phyloP scores from a whole-genome alignment of 1,284 basidiomycete species.

The Mycena citricolor region DNA sequence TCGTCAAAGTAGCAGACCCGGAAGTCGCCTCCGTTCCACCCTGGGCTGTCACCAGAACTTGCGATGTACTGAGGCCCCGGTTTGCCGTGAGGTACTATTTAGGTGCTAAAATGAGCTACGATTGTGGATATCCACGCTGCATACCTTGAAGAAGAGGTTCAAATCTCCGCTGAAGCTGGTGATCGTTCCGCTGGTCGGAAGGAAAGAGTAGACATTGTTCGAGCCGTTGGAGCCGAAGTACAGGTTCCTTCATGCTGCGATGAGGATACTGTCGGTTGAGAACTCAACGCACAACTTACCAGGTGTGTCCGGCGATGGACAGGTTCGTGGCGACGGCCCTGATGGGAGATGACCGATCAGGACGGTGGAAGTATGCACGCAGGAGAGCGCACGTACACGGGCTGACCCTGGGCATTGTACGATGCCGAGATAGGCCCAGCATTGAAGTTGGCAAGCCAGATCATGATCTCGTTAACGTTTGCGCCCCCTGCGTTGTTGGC shows the following conservation, averaged over 20 bases:
- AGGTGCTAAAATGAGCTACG: too few relatives aligned
- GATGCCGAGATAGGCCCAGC: conserved; percentile 53
- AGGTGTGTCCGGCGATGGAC: conserved; percentile 46
- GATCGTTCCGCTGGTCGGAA: conserved; percentile 44
- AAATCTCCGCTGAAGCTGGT: conserved; percentile 55
- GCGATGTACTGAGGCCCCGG: conserved; percentile 35
- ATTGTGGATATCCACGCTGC: too few relatives aligned
- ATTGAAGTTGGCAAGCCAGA: conserved; percentile 61
- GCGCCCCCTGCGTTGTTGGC: conserved; percentile 47
- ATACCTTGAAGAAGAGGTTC: conserved; percentile 51
- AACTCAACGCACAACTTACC: too few relatives aligned
- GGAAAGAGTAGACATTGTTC: conserved; percentile 64
- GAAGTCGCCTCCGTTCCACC: conserved; percentile 58
- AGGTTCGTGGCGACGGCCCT: conserved; percentile 46
- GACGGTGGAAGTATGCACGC: neutral
- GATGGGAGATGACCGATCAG: conserved; percentile 27
- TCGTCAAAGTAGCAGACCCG: conserved; percentile 53
- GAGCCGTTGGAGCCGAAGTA: conserved; percentile 55
- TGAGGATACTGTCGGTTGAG: too few relatives aligned
- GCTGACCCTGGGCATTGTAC: conserved; percentile 37
- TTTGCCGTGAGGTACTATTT: too few relatives aligned
- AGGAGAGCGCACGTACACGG: too few relatives aligned
- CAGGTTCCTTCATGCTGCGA: too few relatives aligned
- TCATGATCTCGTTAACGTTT: conserved; percentile 61
- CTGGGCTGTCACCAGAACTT: conserved; percentile 55